These are phyloP conservation scores for Scheffersomyces coipomensis DNA, from an alignment of 805 yeast genomes.

Conservation along the genomic window DNA sequence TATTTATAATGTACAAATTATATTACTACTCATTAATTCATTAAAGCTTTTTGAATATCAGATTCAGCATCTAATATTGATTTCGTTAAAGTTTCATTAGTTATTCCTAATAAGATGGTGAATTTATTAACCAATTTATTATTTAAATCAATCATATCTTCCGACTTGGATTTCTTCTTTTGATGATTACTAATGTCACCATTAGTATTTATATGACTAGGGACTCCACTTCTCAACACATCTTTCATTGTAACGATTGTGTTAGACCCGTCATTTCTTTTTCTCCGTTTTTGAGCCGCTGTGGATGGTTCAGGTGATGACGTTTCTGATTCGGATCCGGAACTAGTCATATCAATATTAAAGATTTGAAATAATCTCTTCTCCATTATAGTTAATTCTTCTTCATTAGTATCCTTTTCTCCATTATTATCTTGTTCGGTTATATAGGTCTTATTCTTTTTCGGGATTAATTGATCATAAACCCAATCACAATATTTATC, in stretches of 20 bases:
- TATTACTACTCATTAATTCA: not conserved
- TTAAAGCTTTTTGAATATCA: not conserved
- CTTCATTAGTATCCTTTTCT: slow-evolving; percentile 9
- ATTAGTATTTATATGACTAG: too few species aligned
- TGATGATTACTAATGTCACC: too few species aligned
- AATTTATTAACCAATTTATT: not conserved
- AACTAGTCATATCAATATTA: slow-evolving; percentile 12
- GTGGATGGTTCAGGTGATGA: slow-evolving; percentile 1
- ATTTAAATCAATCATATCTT: not conserved
- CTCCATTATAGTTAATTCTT: slow-evolving; percentile 23
- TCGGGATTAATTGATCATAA: slow-evolving; percentile 28
- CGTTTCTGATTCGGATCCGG: not conserved
- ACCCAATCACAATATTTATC: slow-evolving; percentile 53
- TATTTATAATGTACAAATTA: too few species aligned
- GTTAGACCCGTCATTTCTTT: too few species aligned
- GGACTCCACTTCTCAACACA: not conserved
- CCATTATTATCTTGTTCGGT: not conserved
- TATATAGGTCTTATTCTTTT: slow-evolving; percentile 10
- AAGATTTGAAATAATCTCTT: slow-evolving; percentile 33
- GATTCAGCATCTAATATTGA: not conserved
- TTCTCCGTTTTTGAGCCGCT: not conserved
- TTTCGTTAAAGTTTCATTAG: not conserved
- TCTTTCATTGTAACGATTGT: not conserved
- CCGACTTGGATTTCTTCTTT: not conserved
- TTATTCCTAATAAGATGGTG: not conserved